Evolutionary conservation across 1,284 basidiomycete species (phyloP), one percentile per base, ranked within the genome.

Genomic region (Malassezia furfur): DNA sequence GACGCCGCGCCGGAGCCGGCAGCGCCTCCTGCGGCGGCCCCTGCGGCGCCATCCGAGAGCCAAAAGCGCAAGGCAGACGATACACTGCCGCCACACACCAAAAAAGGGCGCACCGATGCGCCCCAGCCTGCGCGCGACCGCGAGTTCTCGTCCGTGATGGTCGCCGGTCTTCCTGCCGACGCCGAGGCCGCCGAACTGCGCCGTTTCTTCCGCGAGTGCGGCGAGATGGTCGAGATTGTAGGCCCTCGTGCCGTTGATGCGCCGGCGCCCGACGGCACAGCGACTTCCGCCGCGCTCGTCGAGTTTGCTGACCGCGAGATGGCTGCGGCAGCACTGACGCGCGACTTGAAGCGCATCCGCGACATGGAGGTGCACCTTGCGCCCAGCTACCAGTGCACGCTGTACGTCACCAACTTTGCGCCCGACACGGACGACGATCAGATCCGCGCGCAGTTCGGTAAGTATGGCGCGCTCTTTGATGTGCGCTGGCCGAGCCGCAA

Each of bases 401-500:
- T 98, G 4, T 99, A 91, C 75, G 85, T 96, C 40, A 96, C 94
- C 12, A 99, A 98, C 76, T 98, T 96, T 77, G 85, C 89, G 0
- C 86, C 88, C 68, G 80, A 81, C 14, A 81, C 82, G n/a, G 88
- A 93, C 65, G 91, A 96, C 72, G 48, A 78, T 0, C 44, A 78
- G 1, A 81, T 98, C 46, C 80, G 90, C 32, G 77, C 82, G 39
- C 73, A 91, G 7, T 96, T 98, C 71, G 80, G 49, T 0, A 62
- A 91, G 85, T 91, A 86, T 76, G 94, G 94, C 1, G 81, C 80
- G 5, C 82, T 99, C 48, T 88, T 98, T 57, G 90, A 94, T 62
- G 87, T 91, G 12, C 85, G 94, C 17, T 98, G 93, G 94, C 94
- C 94, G 6, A 94, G 90, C 77, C 91, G 91, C 73, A 91, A 93